Evolutionary conservation across 202 grass and related monocot species (phyloP), one percentile per base, ranked within the genome.

Genomic region (Musa balbisiana): DNA sequence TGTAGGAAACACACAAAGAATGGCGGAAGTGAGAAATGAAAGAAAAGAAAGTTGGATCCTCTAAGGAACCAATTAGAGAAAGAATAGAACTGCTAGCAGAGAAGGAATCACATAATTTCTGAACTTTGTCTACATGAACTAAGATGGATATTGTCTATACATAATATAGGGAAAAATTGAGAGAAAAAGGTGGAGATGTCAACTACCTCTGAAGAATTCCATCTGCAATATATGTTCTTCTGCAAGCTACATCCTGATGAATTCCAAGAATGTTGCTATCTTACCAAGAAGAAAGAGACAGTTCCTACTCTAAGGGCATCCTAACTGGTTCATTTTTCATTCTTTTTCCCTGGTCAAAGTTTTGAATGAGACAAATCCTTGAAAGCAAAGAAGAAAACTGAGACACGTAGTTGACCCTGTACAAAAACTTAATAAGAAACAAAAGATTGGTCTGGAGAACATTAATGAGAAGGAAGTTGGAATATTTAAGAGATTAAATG

Each of bases 281-380:
- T 80, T 68, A 73, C 71, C 21, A 74, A 70, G 78, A 79, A 78
- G 67, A 83, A 87, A 85, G 83, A 71, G 84, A 87, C 77, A 83
- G 80, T 83, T 89, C 59, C 60, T 81, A 79, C 84, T 89, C 72
- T 82, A 87, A 81, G 73, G 23, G 70, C 73, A 62, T 80, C 86
- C 12, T 49, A 88, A 86, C 80, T 54, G 92, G 76, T 79, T 29
- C 80, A 80, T 80, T 80, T 80, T 66, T 64, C 17, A 21, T 62
- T 71, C 14, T 49, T 43, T 25, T 17, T 78, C 51, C 49, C 73
- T 11, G 26, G 25, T 80, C 11, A 70, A 84, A 20, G 8, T 66
- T 80, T 73, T 62, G 66, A 14, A 79, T 27, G 27, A 69, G 29
- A 51, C n/a, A 79, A 79, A 43, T 43, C 0, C 17, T 14, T 16